These are phyloP conservation scores for Trichoderma sp. DNA, from an alignment of 2,329 filamentous ascomycete genomes.

Conservation along the genomic window DNA sequence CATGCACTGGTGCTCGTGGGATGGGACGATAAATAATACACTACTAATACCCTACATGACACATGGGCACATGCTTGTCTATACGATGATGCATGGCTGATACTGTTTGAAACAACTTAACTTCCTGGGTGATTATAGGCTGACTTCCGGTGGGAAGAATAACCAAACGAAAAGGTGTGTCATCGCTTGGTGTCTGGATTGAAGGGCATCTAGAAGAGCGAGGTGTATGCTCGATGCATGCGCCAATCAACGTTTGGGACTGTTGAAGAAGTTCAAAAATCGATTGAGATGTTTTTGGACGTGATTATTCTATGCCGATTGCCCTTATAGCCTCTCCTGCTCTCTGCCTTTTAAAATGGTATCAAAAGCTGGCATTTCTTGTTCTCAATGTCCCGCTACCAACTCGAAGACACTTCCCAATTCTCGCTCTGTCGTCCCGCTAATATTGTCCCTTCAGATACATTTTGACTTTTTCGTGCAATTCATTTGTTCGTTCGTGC, in stretches of 20 bases:
- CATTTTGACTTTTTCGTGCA: background rate
- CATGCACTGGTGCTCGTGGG: background rate
- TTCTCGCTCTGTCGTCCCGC: background rate
- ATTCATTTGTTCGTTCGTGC: background rate
- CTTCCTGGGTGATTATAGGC: background rate
- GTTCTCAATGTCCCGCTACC: background rate
- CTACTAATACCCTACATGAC: background rate
- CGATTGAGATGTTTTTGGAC: background rate
- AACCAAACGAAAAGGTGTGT: background rate
- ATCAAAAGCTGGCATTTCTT: constrained; percentile 9
- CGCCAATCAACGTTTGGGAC: background rate
- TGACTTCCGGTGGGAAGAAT: background rate
- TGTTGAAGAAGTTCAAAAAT: background rate
- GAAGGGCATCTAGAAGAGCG: background rate
- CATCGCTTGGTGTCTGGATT: background rate
- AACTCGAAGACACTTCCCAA: background rate
- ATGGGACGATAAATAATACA: background rate
- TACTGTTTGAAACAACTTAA: background rate
- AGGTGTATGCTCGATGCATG: background rate
- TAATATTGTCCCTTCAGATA: background rate
- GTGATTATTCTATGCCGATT: background rate
- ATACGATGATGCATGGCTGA: background rate
- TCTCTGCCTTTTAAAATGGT: background rate
- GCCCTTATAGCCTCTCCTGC: background rate
- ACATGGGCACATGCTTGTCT: background rate